Base-by-base conservation (phyloP, 192 early-diverging fungal species). In the Helicostylum pulchrum region DNA sequence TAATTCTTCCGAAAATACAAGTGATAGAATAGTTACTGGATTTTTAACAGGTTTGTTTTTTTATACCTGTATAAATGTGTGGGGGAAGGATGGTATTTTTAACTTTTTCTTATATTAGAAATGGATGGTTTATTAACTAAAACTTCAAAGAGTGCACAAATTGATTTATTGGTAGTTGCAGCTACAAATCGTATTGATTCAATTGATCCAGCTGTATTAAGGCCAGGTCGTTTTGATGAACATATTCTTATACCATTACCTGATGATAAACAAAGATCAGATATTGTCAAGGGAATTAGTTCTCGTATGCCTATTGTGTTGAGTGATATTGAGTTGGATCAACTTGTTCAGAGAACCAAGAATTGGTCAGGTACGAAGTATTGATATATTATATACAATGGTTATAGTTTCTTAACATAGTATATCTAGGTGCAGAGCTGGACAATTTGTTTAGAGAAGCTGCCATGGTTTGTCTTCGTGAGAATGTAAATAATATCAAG, bases 11-110 rank as follows among this genome's bases (percentile, higher is more conserved):
- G 92, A 95, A 66, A 91, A 91, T 64, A 92, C 90, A 7, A 83
- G 84, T 15, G 90, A 94, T 53, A 84, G 95, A 20, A 91, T 95
- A 21, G 93, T 94, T n/a, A 94, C 95, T 34, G 83, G 86, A 21
- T 79, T 97, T 51, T 78, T 97, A 19, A 87, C 81, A 62, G 87
- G 85, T 87, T 15, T 36, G 5, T 45, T 15, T 43, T n/a, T 17
- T 17, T n/a, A 44, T 30, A 34, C 1, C 1, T 12, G 44, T 9
- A 9, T 45, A 45, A 45, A 12, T 12, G 14, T 15, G n/a, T n/a
- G n/a, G n/a, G 14, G 44, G 8, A 15, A 45, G 44, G 44, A 15
- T 45, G 14, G 44, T 15, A 45, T 15, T 45, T 15, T 45, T 26
- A 45, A 48, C 46, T 7, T 53, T n/a, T 46, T 7, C 54, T 19